These are phyloP conservation scores for Phialocephala subalpina DNA, from an alignment of 2,329 filamentous ascomycete genomes.

Conservation along the genomic window DNA sequence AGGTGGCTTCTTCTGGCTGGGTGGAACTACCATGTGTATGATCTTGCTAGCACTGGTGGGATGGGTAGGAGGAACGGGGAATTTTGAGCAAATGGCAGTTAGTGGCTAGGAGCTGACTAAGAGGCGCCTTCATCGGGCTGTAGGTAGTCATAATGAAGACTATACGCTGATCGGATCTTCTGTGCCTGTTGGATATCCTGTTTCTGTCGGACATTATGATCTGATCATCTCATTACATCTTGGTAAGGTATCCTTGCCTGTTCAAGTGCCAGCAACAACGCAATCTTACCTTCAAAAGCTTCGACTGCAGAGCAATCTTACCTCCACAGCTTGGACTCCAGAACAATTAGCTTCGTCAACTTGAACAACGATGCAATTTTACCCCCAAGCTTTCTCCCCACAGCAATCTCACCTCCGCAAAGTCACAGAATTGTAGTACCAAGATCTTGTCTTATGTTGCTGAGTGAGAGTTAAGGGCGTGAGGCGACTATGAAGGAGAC, in stretches of 20 bases:
- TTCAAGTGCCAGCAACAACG: too few relatives aligned
- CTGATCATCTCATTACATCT: background rate
- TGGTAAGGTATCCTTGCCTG: background rate
- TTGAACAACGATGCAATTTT: too few relatives aligned
- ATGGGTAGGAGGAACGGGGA: background rate
- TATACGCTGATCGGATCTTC: background rate
- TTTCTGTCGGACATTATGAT: background rate
- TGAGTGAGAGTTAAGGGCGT: background rate
- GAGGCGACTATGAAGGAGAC: background rate
- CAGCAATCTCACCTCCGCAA: background rate
- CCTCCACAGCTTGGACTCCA: background rate
- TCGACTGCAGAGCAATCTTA: background rate
- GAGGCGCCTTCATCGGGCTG: background rate
- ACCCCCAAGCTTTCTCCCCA: background rate
- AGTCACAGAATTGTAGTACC: background rate
- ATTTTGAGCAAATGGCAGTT: too few relatives aligned
- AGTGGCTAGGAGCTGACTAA: background rate
- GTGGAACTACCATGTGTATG: background rate
- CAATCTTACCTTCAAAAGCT: too few relatives aligned
- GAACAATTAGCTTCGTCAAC: too few relatives aligned
- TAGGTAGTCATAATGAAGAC: conserved; percentile 5
- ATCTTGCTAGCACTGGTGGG: background rate
- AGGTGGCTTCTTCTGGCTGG: conserved; percentile 4
- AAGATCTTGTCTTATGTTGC: background rate
- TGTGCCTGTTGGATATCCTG: background rate